Conservation (phyloP, 192 early-diverging fungal genomes). For the Rhizophagus sp. region DNA sequence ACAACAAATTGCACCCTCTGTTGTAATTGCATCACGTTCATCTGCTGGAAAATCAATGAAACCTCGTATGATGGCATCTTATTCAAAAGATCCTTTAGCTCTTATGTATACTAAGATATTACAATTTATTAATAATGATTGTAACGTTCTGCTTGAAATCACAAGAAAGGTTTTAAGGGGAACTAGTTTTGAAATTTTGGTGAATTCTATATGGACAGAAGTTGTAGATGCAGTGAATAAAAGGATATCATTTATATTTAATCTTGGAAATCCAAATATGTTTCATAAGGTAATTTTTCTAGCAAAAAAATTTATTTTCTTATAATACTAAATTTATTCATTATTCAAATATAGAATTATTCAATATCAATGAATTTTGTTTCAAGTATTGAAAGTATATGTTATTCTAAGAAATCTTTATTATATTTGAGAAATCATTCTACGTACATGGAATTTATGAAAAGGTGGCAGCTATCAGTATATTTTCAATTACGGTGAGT, state of each 20-base stretch:
- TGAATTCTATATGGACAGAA: slow-evolving; percentile 62
- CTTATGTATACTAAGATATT: slow-evolving; percentile 61
- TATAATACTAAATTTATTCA: not conserved
- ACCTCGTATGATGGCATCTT: not conserved
- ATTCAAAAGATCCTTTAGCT: slow-evolving; percentile 43
- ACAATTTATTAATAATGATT: slow-evolving; percentile 49
- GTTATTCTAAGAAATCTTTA: slow-evolving; percentile 44
- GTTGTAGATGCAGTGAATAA: slow-evolving; percentile 49
- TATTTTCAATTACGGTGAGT: slow-evolving; percentile 60
- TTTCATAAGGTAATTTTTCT: slow-evolving; percentile 60
- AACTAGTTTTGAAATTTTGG: slow-evolving; percentile 62
- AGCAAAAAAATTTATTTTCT: not conserved
- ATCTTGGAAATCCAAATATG: slow-evolving; percentile 63
- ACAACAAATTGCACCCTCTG: slow-evolving; percentile 17
- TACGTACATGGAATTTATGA: slow-evolving; percentile 57
- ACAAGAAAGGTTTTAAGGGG: slow-evolving; percentile 57
- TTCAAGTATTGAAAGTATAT: slow-evolving; percentile 47
- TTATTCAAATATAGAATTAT: slow-evolving; percentile 46
- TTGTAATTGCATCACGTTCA: not conserved
- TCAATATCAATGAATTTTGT: slow-evolving; percentile 59
- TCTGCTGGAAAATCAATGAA: slow-evolving; percentile 15
- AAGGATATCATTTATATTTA: slow-evolving; percentile 55
- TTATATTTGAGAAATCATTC: slow-evolving; percentile 50
- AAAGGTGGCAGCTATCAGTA: slow-evolving; percentile 59
- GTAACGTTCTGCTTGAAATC: slow-evolving; percentile 57